phyloP scores from a whole-genome alignment of 768 basidiomycete genomes.

The Mycena galericulata region DNA sequence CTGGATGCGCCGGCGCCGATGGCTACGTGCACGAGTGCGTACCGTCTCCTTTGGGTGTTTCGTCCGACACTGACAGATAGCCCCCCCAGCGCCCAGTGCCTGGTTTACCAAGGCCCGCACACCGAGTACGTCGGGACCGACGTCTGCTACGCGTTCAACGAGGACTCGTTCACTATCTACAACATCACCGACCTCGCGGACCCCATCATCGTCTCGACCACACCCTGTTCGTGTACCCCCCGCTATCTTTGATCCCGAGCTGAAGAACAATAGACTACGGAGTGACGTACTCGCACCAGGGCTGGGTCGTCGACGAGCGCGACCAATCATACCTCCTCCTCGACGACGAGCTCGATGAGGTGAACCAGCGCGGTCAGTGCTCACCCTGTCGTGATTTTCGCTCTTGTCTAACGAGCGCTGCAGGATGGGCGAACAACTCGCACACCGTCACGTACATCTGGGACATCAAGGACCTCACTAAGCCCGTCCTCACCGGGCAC shows the following conservation, averaged over 20 bases:
- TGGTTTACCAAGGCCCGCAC: conserved; percentile 46
- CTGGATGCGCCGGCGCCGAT: conserved; percentile 41
- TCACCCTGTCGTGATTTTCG: too few species aligned
- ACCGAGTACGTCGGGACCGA: conserved; percentile 42
- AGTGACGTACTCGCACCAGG: conserved; percentile 48
- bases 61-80: background rate
- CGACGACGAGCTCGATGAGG: conserved; percentile 46
- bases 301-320: conserved; percentile 45
- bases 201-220: conserved; percentile 42
- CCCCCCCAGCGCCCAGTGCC: conserved; percentile 41
- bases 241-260: too few species aligned
- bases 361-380: conserved; percentile 26
- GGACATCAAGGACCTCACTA: conserved; percentile 43
- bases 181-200: conserved; percentile 39
- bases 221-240: too few species aligned
- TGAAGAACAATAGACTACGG: too few species aligned
- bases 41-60: background rate
- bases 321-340: conserved; percentile 44
- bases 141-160: conserved; percentile 48
- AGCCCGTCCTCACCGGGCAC: conserved; percentile 43
- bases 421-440: conserved; percentile 35
- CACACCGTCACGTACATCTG: conserved; percentile 45
- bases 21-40: conserved; percentile 46
- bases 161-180: conserved; percentile 46
- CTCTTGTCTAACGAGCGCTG: background rate